phyloP scores from a whole-genome alignment of 2,329 filamentous ascomycete species.

The Shiraia bambusicola region DNA sequence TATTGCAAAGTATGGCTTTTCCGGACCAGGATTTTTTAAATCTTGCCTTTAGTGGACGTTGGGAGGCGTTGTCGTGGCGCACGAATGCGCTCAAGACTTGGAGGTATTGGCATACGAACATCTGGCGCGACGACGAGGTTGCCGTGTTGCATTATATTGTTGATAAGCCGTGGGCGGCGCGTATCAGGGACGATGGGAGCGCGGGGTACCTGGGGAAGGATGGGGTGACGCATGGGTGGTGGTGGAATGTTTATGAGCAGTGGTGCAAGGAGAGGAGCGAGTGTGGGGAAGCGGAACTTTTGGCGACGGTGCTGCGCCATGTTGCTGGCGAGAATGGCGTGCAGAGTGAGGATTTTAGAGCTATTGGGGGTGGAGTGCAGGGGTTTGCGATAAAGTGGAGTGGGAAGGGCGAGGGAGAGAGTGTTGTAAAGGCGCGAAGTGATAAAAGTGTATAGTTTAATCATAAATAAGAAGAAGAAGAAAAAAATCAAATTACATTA shows the following conservation, averaged over 20 bases:
- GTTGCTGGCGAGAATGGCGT: conserved; percentile 24
- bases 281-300: conserved; percentile 20
- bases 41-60: conserved; percentile 49
- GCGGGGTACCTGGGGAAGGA: conserved; percentile 55
- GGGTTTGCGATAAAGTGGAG: conserved; percentile 36
- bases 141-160: conserved; percentile 57
- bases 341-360: conserved; percentile 32
- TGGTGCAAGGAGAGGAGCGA: conserved; percentile 42
- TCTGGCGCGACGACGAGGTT: conserved; percentile 55
- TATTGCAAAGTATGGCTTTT: conserved; percentile 50
- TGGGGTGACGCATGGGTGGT: conserved; percentile 55
- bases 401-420: conserved; percentile 2
- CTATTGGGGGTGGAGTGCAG: conserved; percentile 34
- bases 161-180: conserved; percentile 57
- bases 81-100: conserved; percentile 58
- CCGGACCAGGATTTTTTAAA: conserved; percentile 58
- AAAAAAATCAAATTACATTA: too few relatives aligned
- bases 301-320: conserved; percentile 23
- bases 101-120: conserved; percentile 54
- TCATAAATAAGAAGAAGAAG: too few relatives aligned
- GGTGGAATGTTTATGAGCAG: conserved; percentile 51
- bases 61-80: conserved; percentile 52
- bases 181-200: conserved; percentile 44
- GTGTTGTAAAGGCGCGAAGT: neutral
- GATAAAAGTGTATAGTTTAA: too few relatives aligned